Base-by-base conservation (phyloP, 106 monocot genomes). In the Gastrodia elata region DNA sequence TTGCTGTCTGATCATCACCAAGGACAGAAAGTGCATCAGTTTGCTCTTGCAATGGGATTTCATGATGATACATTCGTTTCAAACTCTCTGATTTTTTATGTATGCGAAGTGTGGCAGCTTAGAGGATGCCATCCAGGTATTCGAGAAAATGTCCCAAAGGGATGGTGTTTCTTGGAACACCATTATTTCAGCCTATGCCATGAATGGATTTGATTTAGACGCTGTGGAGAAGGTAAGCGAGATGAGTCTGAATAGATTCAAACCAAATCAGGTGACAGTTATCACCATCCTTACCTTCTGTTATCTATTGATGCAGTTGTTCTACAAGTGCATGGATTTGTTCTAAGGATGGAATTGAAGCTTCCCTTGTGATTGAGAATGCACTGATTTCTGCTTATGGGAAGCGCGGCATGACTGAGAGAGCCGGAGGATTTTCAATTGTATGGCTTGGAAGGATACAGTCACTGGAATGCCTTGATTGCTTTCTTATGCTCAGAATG, bases 111-210 rank as follows among this genome's bases (percentile, higher is more conserved):
- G 87, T 64, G 87, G 82, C 28, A 74, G 80, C 33, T 36, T 87
- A 10, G 76, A 75, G 0, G 36, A 74, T 35, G 75, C 16, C 1
- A 37, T 82, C 20, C 16, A 16, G 22, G 80, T 90, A 39, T 90
- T 87, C 68, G 87, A 90, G 2, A 58, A 46, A 84, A 90, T 90
- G 82, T 55, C 84, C 37, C 73, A 65, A 1, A 33, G 76, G 67
- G 90, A 90, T 22, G 30, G 73, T 34, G 87, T 90, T 38, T 83
- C 90, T 3, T 90, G 87, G 90, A 90, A 87, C 71, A 82, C 90
- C 5, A 56, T 87, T 16, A n/a, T 90, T 8, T 72, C 71, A 1
- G 87, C 82, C 58, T 87, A 41, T 72, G 76, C 58, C 0, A 28
- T 38, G 9, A 61, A 78, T 56, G 87, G 82, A 15, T 56, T 78